These are phyloP conservation scores for Ensete glaucum DNA, from an alignment of 176 grass and related monocot genomes.

Conservation along the genomic window DNA sequence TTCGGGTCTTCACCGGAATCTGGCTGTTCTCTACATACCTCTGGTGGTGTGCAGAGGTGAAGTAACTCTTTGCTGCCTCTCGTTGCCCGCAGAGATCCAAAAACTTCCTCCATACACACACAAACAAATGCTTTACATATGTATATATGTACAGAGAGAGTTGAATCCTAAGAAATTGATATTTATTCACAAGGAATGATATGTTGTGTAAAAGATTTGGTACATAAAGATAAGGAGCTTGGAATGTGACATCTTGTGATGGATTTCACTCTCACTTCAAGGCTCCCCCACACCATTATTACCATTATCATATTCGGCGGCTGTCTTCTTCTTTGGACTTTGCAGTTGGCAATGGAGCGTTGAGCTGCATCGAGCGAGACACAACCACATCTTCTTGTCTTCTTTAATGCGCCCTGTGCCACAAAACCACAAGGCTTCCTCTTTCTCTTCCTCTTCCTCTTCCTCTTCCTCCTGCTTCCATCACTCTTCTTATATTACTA, in stretches of 20 bases:
- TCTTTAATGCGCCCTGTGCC: neutral
- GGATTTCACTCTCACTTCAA: neutral
- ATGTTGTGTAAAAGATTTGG: neutral
- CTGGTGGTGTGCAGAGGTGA: too few relatives aligned
- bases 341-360: neutral
- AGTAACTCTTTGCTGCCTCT: too few relatives aligned
- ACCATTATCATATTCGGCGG: neutral
- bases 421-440: neutral
- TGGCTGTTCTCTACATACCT: too few relatives aligned
- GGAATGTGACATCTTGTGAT: neutral
- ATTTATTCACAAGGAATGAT: neutral
- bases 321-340: slow-evolving; percentile 8
- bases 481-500: neutral
- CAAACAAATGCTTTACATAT: too few relatives aligned
- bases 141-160: too few relatives aligned
- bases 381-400: neutral
- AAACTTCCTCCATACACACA: too few relatives aligned
- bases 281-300: neutral
- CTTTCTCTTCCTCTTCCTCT: neutral
- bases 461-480: neutral
- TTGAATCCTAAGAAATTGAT: too few relatives aligned
- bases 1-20: too few relatives aligned
- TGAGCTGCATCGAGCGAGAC: neutral
- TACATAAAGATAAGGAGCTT: too few relatives aligned
- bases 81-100: too few relatives aligned